Evolutionary conservation across 2,329 filamentous ascomycete genomes (phyloP).

Genomic region (Thelonectria blattea): DNA sequence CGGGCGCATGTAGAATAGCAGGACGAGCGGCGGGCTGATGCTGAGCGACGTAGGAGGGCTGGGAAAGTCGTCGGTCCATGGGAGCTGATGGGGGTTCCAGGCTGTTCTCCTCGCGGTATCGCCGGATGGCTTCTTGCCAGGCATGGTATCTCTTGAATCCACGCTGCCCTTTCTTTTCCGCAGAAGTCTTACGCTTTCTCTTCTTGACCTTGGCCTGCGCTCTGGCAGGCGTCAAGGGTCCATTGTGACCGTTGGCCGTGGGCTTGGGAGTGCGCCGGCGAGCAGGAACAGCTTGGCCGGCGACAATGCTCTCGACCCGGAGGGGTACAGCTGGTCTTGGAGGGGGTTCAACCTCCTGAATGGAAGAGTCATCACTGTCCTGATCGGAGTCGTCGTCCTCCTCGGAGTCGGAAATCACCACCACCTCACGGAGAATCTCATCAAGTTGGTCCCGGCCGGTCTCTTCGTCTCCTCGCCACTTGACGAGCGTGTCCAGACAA

Average conservation of each 20-base stretch:
- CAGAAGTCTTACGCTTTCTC: constrained; percentile 37
- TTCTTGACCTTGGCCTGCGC: constrained; percentile 35
- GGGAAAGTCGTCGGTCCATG: constrained; percentile 11
- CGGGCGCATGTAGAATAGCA: constrained; percentile 16
- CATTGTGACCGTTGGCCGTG: constrained; percentile 14
- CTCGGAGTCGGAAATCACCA: constrained; percentile 69
- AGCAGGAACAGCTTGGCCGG: constrained; percentile 23
- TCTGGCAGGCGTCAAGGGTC: constrained; percentile 26
- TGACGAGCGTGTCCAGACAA: constrained; percentile 70
- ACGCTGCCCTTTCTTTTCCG: constrained; percentile 47
- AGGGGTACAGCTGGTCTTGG: constrained; percentile 13
- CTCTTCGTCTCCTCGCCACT: constrained; percentile 75
- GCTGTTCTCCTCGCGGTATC: constrained; percentile 35
- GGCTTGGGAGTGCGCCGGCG: constrained; percentile 30
- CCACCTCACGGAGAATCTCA: constrained; percentile 69
- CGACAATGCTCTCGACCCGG: constrained; percentile 20
- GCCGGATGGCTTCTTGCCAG: constrained; percentile 48
- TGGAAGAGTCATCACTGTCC: constrained; percentile 45
- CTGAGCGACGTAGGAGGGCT: constrained; percentile 9
- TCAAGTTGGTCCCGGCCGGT: constrained; percentile 71
- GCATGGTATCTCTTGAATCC: constrained; percentile 56
- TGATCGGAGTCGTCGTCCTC: constrained; percentile 52
- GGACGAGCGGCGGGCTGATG: constrained; percentile 21
- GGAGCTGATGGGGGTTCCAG: constrained; percentile 20
- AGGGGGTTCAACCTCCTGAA: constrained; percentile 33